Percentiles rank a stretch among this genome's conserved stretches.
Conservation (phyloP, 495 filamentous ascomycete genomes). For the Aspergillus incahuasiensis region DNA sequence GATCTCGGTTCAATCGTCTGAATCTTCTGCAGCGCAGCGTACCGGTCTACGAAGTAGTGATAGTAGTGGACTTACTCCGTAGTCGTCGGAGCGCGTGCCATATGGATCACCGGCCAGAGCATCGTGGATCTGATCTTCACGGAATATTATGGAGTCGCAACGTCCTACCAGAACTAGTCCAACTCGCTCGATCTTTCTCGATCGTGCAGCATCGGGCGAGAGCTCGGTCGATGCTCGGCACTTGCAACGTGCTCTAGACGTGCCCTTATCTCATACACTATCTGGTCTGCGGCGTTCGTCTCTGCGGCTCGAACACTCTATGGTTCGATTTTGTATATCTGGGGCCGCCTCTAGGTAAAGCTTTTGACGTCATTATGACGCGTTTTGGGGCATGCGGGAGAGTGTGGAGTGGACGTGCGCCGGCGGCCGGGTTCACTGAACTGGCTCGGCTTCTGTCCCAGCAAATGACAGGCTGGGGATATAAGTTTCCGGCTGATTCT, state of each 20-base stretch:
- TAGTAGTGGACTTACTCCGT: no score
- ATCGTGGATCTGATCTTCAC: background rate
- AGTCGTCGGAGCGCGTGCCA: no score
- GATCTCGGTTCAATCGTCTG: background rate
- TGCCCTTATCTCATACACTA: no score
- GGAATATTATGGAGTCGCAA: background rate
- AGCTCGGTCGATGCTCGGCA: no score
- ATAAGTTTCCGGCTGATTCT: background rate
- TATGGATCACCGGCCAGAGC: background rate
- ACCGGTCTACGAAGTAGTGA: no score
- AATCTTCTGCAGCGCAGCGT: background rate
- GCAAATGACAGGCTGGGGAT: background rate
- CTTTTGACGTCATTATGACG: background rate
- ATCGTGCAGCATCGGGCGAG: no score
- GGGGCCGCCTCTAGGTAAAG: background rate
- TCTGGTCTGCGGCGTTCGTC: background rate
- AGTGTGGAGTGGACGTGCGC: background rate
- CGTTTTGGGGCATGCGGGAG: background rate
- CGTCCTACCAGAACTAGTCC: no score
- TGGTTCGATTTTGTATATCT: background rate
- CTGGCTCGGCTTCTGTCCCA: background rate
- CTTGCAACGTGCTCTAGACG: no score
- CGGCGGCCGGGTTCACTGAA: background rate
- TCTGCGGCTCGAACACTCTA: background rate
- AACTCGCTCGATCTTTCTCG: background rate